These are phyloP conservation scores for Fraxinus sp. DNA, from an alignment of 305 asterid genomes.

Conservation along the genomic window DNA sequence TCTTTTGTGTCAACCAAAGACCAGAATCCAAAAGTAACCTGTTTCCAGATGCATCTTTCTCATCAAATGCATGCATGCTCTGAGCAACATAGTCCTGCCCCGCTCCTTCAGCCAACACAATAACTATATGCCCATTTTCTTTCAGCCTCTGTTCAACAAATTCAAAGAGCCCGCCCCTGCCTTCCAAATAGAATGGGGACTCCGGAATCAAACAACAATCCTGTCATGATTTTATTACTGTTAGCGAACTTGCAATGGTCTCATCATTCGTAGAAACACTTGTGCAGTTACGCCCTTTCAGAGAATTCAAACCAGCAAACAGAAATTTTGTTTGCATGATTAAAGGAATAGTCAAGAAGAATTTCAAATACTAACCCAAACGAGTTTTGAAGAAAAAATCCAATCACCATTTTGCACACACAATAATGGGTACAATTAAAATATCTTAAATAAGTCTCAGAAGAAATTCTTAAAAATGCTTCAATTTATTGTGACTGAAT, in stretches of 20 bases:
- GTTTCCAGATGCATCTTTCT: slow-evolving; percentile 89
- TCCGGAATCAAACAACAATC: slow-evolving; percentile 96
- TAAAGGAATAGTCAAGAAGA: neutral
- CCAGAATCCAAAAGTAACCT: slow-evolving; percentile 79
- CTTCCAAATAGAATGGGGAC: slow-evolving; percentile 88
- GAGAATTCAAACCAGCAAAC: slow-evolving; percentile 6
- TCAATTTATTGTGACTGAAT: neutral
- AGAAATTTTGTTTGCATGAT: neutral
- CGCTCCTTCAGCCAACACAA: slow-evolving; percentile 95
- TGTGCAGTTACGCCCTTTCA: neutral
- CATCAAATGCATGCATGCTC: slow-evolving; percentile 56
- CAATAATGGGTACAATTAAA: neutral
- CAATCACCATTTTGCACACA: neutral
- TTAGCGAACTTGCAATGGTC: slow-evolving; percentile 25
- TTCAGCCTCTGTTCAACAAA: slow-evolving; percentile 77
- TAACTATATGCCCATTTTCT: slow-evolving; percentile 76
- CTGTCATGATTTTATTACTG: slow-evolving; percentile 46
- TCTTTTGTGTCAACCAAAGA: slow-evolving; percentile 83
- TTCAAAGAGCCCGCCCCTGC: slow-evolving; percentile 83
- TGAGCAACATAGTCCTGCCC: slow-evolving; percentile 85
- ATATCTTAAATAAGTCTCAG: neutral
- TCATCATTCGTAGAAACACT: neutral
- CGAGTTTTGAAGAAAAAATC: neutral
- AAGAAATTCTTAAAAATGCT: neutral
- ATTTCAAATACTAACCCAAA: neutral